Conservation (phyloP, 768 basidiomycete genomes). For the Suillus subaureus region DNA sequence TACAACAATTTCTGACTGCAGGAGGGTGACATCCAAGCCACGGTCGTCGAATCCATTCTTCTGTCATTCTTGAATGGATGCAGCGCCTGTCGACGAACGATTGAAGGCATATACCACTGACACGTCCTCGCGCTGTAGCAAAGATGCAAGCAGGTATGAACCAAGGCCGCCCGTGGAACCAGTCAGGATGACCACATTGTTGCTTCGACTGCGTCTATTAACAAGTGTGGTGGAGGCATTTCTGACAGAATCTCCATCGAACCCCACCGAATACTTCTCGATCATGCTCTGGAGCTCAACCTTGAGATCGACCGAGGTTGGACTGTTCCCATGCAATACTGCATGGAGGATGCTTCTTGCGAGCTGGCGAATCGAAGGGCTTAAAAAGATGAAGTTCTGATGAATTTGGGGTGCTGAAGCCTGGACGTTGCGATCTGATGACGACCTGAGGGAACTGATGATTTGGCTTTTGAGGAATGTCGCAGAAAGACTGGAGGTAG, state of each 20-base stretch:
- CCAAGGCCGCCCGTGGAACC: slow-evolving; percentile 45
- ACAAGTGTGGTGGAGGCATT: slow-evolving; percentile 13
- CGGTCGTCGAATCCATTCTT: slow-evolving; percentile 30
- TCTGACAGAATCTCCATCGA: slow-evolving; percentile 16
- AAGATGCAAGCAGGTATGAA: slow-evolving; percentile 33
- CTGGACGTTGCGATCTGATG: neutral
- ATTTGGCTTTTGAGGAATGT: slow-evolving; percentile 39
- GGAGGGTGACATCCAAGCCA: slow-evolving; percentile 31
- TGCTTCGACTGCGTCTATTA: slow-evolving; percentile 19
- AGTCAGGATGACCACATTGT: slow-evolving; percentile 45
- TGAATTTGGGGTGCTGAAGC: slow-evolving; percentile 18
- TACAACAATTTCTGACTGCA: slow-evolving; percentile 36
- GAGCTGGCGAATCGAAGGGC: slow-evolving; percentile 36
- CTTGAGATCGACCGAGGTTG: neutral
- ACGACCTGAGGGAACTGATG: slow-evolving; percentile 27
- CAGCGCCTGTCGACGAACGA: slow-evolving; percentile 21
- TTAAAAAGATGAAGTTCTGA: slow-evolving; percentile 45
- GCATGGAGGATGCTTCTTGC: slow-evolving; percentile 26
- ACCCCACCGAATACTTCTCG: slow-evolving; percentile 29
- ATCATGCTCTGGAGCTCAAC: slow-evolving; percentile 34
- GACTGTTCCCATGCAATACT: neutral
- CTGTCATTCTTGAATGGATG: slow-evolving; percentile 30
- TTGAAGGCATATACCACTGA: slow-evolving; percentile 37
- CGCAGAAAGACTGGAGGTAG: slow-evolving; percentile 31
- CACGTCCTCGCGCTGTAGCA: slow-evolving; percentile 27